Conservation (phyloP, 306 rosid genomes). For the Prunus salicina region DNA sequence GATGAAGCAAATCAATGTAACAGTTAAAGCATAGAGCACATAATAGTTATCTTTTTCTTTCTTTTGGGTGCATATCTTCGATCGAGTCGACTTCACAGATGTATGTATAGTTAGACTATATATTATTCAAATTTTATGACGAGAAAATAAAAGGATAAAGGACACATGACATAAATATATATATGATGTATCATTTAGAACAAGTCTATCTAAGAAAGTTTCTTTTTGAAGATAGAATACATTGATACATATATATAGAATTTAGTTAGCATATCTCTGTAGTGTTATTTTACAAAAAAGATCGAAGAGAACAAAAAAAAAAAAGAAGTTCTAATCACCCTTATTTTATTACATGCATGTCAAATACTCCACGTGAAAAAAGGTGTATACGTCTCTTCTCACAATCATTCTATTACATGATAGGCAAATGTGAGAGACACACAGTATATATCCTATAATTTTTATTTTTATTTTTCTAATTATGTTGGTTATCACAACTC, state of each 20-base stretch:
- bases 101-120: not conserved
- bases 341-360: not conserved
- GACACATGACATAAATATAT: not conserved
- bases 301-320: not conserved
- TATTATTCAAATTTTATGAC: not conserved
- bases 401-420: not conserved
- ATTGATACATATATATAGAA: no score
- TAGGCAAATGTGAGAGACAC: not conserved
- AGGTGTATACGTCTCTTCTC: not conserved
- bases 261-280: no score
- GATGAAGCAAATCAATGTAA: slow-evolving; percentile 40
- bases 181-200: no score
- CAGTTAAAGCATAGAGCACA: slow-evolving; percentile 39
- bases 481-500: not conserved
- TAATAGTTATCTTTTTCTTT: not conserved
- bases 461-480: not conserved
- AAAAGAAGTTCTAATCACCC: not conserved
- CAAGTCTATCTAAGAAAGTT: no score
- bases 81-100: not conserved
- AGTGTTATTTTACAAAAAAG: not conserved
- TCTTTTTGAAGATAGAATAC: no score
- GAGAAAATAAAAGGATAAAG: not conserved
- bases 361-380: not conserved
- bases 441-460: not conserved
- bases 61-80: not conserved